Percentiles rank a stretch among this genome's conserved stretches.
These are phyloP conservation scores for Danielia oregonensis DNA, from an alignment of 805 yeast species.

Conservation along the genomic window DNA sequence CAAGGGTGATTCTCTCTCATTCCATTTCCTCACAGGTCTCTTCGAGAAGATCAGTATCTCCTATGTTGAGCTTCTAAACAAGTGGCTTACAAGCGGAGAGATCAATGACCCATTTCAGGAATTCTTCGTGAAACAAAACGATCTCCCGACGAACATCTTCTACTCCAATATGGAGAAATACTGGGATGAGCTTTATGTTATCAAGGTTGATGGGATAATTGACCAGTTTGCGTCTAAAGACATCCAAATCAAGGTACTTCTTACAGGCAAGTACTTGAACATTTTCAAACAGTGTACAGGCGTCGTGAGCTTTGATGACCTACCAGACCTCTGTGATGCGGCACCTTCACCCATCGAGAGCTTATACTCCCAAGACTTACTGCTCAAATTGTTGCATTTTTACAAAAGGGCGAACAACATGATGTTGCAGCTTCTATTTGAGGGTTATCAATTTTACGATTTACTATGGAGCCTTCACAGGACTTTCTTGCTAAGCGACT, in stretches of 20 bases:
- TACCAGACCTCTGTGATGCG: slow-evolving; percentile 19
- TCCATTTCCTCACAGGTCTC: slow-evolving; percentile 47
- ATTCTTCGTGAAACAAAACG: slow-evolving; percentile 53
- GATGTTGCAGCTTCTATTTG: slow-evolving; percentile 52
- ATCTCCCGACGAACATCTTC: slow-evolving; percentile 24
- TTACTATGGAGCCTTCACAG: slow-evolving; percentile 51
- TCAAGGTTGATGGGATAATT: slow-evolving; percentile 72
- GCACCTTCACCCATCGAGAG: slow-evolving; percentile 22
- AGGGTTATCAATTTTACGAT: slow-evolving; percentile 53
- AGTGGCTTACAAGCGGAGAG: slow-evolving; percentile 76
- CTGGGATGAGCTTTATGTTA: slow-evolving; percentile 72
- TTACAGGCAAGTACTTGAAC: slow-evolving; percentile 83
- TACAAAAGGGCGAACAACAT: slow-evolving; percentile 64
- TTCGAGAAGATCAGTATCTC: slow-evolving; percentile 57
- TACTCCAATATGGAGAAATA: slow-evolving; percentile 50
- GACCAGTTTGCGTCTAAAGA: slow-evolving; percentile 53
- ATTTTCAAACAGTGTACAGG: slow-evolving; percentile 62
- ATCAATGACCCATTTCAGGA: slow-evolving; percentile 79
- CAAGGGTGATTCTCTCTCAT: slow-evolving; percentile 63
- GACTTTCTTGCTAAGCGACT: slow-evolving; percentile 54
- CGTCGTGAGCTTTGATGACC: slow-evolving; percentile 30
- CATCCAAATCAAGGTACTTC: slow-evolving; percentile 60
- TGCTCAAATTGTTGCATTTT: slow-evolving; percentile 54
- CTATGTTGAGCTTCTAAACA: slow-evolving; percentile 64
- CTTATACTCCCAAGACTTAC: slow-evolving; percentile 43